Conservation (phyloP, 2,329 filamentous ascomycete genomes). For the Diaporthe vaccinii region DNA sequence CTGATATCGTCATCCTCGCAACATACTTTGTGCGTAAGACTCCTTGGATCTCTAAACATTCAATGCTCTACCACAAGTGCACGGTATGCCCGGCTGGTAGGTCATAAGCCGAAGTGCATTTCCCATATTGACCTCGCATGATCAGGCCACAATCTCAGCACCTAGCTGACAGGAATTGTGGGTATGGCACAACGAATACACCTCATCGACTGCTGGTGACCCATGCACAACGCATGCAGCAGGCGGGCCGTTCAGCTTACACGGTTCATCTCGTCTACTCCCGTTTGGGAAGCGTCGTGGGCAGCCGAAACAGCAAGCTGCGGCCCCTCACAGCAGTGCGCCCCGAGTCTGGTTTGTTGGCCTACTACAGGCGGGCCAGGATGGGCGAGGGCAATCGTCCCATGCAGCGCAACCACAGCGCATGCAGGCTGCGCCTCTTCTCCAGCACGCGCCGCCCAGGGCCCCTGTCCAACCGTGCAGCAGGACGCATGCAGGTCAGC, state of each 20-base stretch:
- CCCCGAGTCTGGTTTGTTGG: constrained; percentile 22
- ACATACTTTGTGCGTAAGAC: neutral
- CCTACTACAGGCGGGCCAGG: neutral
- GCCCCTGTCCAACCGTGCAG: constrained; percentile 30
- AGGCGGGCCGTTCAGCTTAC: constrained; percentile 30
- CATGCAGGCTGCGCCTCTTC: constrained; percentile 7
- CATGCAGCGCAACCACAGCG: constrained; percentile 22
- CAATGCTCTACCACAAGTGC: neutral
- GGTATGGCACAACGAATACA: constrained; percentile 23
- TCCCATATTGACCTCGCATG: neutral
- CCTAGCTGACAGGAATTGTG: constrained; percentile 25
- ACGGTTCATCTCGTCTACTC: constrained; percentile 32
- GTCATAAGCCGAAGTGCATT: neutral
- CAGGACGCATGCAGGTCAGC: constrained; percentile 34
- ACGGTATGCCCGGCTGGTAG: constrained; percentile 6
- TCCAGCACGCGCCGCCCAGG: constrained; percentile 30
- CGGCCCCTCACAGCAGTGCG: constrained; percentile 22
- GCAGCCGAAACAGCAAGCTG: constrained; percentile 28
- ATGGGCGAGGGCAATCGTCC: constrained; percentile 1
- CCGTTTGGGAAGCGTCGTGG: constrained; percentile 21
- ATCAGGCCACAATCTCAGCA: constrained; percentile 31
- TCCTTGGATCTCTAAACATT: neutral
- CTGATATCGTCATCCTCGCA: constrained; percentile 20
- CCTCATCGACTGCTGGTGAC: constrained; percentile 21
- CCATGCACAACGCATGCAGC: constrained; percentile 27